Conservation (phyloP, 1,139 yeast species). For the Protomyces macrosporus region DNA sequence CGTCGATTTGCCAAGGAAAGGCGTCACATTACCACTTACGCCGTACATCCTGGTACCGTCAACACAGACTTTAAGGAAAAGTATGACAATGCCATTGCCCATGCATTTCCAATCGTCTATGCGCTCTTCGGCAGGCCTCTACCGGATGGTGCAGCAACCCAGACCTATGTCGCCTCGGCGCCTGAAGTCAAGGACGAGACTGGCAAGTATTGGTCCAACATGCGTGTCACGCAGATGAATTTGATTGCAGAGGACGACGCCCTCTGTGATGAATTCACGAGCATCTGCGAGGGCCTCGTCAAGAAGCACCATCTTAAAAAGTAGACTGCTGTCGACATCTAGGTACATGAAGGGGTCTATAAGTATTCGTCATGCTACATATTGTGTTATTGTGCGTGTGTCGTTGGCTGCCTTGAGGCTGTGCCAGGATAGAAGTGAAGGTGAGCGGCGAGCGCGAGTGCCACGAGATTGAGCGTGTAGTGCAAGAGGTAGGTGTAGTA, state of each 20-base stretch:
- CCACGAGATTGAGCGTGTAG: slow-evolving; percentile 36
- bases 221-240: slow-evolving; percentile 7
- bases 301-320: slow-evolving; percentile 13
- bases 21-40: not conserved
- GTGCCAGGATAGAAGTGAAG: too few relatives aligned
- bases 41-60: slow-evolving; percentile 20
- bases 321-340: not conserved
- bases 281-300: slow-evolving; percentile 15
- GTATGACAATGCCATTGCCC: not conserved
- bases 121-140: slow-evolving; percentile 61
- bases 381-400: too few relatives aligned
- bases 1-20: not conserved
- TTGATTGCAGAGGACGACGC: not conserved
- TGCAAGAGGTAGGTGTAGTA: slow-evolving; percentile 39
- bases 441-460: slow-evolving; percentile 2
- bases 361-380: too few relatives aligned
- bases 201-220: slow-evolving; percentile 18
- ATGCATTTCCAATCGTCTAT: slow-evolving; percentile 64
- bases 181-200: not conserved
- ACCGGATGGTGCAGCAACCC: slow-evolving; percentile 36
- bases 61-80: slow-evolving; percentile 1
- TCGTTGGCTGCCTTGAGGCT: too few relatives aligned
- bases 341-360: too few relatives aligned
- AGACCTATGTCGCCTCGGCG: slow-evolving; percentile 17
- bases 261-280: slow-evolving; percentile 10